A percentile compares a stretch with the other conserved stretches of the same genome.
Evolutionary conservation across 345 rosid genomes (phyloP).

Genomic region (Salix brachista): DNA sequence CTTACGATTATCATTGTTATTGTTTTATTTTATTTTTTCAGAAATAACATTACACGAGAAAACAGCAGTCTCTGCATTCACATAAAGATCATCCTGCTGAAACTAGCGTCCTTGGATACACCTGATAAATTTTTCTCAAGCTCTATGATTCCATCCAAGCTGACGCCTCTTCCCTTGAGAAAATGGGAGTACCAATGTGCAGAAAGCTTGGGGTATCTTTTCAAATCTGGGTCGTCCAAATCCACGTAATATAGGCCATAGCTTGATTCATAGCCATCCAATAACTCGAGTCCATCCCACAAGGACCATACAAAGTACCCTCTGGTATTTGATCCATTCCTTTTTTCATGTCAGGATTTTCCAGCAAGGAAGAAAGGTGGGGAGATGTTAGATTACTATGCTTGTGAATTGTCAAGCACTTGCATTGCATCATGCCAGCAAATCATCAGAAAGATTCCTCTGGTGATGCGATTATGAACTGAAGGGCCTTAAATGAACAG

Average conservation of each 20-base stretch:
- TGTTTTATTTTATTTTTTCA: too few relatives aligned
- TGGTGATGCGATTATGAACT: not conserved
- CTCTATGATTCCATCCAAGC: slow-evolving; percentile 7
- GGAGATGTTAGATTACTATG: not conserved
- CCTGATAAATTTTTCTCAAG: not conserved
- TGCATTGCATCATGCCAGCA: not conserved
- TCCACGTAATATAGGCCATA: slow-evolving; percentile 48
- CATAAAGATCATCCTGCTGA: not conserved
- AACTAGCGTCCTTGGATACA: too few relatives aligned
- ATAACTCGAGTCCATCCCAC: slow-evolving; percentile 37
- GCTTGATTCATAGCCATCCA: slow-evolving; percentile 32
- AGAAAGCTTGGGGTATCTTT: slow-evolving; percentile 47
- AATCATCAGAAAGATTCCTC: not conserved
- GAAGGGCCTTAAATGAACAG: too few relatives aligned
- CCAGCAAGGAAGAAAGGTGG: not conserved
- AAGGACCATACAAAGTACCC: slow-evolving; percentile 59
- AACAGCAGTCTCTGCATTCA: not conserved
- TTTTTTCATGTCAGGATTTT: slow-evolving; percentile 10
- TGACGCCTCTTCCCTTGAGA: slow-evolving; percentile 26
- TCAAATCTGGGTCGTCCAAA: slow-evolving; percentile 36
- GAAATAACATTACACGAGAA: slow-evolving; percentile 20
- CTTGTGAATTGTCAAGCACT: not conserved
- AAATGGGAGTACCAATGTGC: slow-evolving; percentile 49
- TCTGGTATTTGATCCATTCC: slow-evolving; percentile 43
- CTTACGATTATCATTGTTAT: too few relatives aligned